Evolutionary conservation across 768 basidiomycete genomes (phyloP), one percentile per base, ranked within the genome.

Genomic region (Tricholoma furcatifolium): DNA sequence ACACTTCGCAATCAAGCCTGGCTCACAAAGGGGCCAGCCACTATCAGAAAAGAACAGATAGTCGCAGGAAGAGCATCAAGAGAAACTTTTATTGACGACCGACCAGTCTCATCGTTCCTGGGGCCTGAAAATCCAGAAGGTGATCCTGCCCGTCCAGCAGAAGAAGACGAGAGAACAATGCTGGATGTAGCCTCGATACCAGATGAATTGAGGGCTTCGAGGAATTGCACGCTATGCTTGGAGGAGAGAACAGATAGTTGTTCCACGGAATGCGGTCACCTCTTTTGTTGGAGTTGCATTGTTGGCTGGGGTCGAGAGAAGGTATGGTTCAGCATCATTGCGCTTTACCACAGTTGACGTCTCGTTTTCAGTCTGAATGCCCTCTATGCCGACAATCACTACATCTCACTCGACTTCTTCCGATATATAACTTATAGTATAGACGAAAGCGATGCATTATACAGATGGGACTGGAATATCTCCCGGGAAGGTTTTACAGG

Each of bases 261-360:
- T 63, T 82, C 86, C 24, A 94, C 92, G 0, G 92, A 93, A 66
- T 94, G 92, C 58, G 92, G 92, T 0, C 92, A 94, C 67, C 63
- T 94, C 42, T 94, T 93, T 65, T 93, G 91, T 60, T 94, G 92
- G 92, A 83, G 77, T 59, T 94, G 92, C 61, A 90, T 94, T 36
- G 83, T 89, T 40, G 88, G 85, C 9, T 94, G 92, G 92, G 91
- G 88, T 12, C 74, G 87, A 65, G 92, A 94, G 67, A 94, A 92
- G 82, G 88, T 87, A 51, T 47, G 70, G n/a, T 60, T 6, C 32
- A 10, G 14, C 11, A 14, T 34, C 14, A 49, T 48, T 31, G 44
- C 30, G 36, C 8, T 36, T 23, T 36, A 30, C n/a, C 43, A 43
- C 51, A 58, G 42, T 55, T 49, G 9, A 39, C 43, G 50, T 8